Evolutionary conservation across 2,329 filamentous ascomycete species (phyloP), one percentile per base, ranked within the genome.

Genomic region (Verticillium klebahnii): DNA sequence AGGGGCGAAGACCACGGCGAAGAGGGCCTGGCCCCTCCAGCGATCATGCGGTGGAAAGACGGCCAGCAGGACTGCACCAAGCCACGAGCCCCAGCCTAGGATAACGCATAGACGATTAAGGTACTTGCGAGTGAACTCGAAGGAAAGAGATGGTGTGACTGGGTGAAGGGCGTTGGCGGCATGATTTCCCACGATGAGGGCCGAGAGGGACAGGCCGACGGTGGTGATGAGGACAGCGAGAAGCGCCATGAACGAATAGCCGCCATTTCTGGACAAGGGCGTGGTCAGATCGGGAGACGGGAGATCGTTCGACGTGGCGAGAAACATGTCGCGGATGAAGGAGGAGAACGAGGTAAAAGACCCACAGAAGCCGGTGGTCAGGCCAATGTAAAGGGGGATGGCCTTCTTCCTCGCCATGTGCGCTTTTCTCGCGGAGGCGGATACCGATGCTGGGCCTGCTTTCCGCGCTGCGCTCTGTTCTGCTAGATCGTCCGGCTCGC

Each of bases 261-360:
- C 93, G 9, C 85, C 87, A 67, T 89, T 88, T 3, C 92, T 83
- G 2, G 77, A 71, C 1, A 78, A 73, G 0, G 76, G 72, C 1
- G 73, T 71, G 5, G 25, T 31, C 2, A 32, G 37, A 0, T 75
- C 72, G 0, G 67, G 70, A 23, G 77, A 74, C 0, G 84, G 79
- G 12, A 96, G 76, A 65, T 89, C 83, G 71, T 97, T 95, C 4
- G 91, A 88, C 19, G 96, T 76, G 0, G 91, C 89, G 25, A 96
- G 82, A 71, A 96, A 96, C 15, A 83, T 76, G 69, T 96, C 93
- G 7, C 91, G 84, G 56, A 93, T 88, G 71, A 96, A 96, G 23
- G 89, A 87, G 0, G 93, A 96, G 75, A 97, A 97, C 11, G 90
- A 93, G 0, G 93, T 97, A 70, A 95, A 91, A 67, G 90, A 93